Evolutionary conservation across 2,329 filamentous ascomycete species (phyloP), one percentile per base, ranked within the genome.

Genomic region (Cryoendolithus antarcticus): DNA sequence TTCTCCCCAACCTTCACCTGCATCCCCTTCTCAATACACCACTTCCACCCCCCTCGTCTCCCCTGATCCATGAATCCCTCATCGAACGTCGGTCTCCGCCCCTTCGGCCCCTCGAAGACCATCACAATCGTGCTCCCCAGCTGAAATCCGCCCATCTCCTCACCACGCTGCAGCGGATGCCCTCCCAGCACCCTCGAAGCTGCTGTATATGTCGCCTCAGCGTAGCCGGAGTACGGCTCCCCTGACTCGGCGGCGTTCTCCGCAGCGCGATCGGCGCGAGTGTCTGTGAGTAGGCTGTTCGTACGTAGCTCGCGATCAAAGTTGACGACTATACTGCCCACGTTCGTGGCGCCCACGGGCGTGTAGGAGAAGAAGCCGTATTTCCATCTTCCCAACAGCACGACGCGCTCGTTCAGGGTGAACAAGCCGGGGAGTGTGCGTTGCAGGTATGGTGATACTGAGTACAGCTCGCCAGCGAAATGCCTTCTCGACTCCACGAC

Each of bases 131-230:
- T 94, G 59, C 86, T 94, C 12, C 91, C 91, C 3, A 98, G 71
- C 66, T 93, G 86, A 65, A 98, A 98, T 0, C 91, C 93, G 39
- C 91, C 91, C 86, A 98, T 96, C 62, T 98, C 91, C 57, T 96
- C 89, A 29, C 91, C 91, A 33, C 83, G 73, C 46, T 80, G 75
- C 40, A 98, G 66, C 1, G 89, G 82, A 58, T 96, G 79, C 2
- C 93, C 91, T 12, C 77, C 76, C 0, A 98, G 70, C 2, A 94
- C 74, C 3, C 70, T 64, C 53, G 83, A 93, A 2, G 89, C 85
- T 10, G 70, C 71, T 34, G 74, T 74, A 56, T 98, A 98, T 2
- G 82, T 88, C 6, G 91, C 93, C 64, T 98, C 91, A 0, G 84
- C 78, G 56, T 88, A 98, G 1, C 91, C 91, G n/a, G 77, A 75